Percentiles rank a stretch among this genome's conserved stretches.
These are phyloP conservation scores for Clitopilus hobsonii DNA, from an alignment of 768 basidiomycete genomes.

Conservation along the genomic window DNA sequence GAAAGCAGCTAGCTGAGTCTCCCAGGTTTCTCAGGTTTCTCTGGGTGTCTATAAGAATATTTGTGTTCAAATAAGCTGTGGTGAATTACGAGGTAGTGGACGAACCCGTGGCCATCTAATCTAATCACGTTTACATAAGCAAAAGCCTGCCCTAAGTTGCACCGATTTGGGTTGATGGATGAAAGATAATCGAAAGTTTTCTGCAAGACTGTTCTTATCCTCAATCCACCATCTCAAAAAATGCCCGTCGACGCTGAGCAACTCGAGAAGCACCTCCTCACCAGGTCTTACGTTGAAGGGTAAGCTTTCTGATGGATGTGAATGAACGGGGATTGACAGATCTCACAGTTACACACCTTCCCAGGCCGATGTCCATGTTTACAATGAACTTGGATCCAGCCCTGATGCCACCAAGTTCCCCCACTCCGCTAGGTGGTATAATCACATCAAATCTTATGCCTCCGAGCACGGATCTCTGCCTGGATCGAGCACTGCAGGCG, in stretches of 20 bases:
- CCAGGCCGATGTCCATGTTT: conserved; percentile 91
- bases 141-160: conserved; percentile 21
- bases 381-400: conserved; percentile 68
- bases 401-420: conserved; percentile 66
- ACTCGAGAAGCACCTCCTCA: conserved; percentile 83
- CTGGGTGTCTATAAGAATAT: too few relatives aligned
- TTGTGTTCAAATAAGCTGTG: too few relatives aligned
- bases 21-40: too few relatives aligned
- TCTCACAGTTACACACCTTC: conserved; percentile 77
- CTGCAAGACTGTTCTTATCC: conserved; percentile 12
- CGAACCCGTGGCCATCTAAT: conserved; percentile 6
- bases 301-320: conserved; percentile 36
- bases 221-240: conserved; percentile 14
- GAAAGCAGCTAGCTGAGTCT: too few relatives aligned
- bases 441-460: conserved; percentile 85
- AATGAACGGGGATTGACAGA: conserved; percentile 11
- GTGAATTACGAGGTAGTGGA: too few relatives aligned
- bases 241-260: conserved; percentile 69
- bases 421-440: conserved; percentile 87
- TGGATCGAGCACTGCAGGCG: conserved; percentile 81
- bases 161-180: conserved; percentile 4
- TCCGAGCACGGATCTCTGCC: conserved; percentile 74
- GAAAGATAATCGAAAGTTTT: conserved; percentile 8
- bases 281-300: conserved; percentile 91
- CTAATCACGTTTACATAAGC: conserved; percentile 9